Conservation (phyloP, 805 yeast genomes). For the Candida loeiensis region DNA sequence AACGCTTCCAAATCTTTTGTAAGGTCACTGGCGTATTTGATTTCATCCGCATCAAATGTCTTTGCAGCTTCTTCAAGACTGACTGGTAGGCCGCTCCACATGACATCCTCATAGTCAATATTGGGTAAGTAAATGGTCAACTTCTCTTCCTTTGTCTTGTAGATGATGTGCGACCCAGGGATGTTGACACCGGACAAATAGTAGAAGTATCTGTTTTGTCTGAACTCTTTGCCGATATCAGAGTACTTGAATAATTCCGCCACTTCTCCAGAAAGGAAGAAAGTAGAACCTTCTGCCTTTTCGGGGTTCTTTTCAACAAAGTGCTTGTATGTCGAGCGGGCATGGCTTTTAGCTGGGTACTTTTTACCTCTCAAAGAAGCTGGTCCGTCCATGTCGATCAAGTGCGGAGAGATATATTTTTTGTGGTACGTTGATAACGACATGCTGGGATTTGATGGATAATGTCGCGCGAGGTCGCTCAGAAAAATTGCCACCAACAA, state of each 20-base stretch:
- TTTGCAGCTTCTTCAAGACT: constrained; percentile 58
- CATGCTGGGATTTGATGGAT: neutral
- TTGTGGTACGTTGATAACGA: neutral
- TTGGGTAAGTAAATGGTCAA: constrained; percentile 77
- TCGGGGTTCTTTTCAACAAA: constrained; percentile 24
- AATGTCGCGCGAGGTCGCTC: neutral
- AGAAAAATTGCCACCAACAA: constrained; percentile 4
- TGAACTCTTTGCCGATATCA: constrained; percentile 72
- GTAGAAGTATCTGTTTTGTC: constrained; percentile 89
- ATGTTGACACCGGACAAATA: constrained; percentile 81
- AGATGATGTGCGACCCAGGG: constrained; percentile 72
- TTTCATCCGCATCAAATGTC: constrained; percentile 79
- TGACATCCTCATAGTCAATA: constrained; percentile 81
- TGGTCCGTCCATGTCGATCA: constrained; percentile 10
- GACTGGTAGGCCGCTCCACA: constrained; percentile 95
- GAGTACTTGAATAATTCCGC: constrained; percentile 64
- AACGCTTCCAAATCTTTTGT: constrained; percentile 28
- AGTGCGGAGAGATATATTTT: neutral
- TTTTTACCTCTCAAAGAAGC: constrained; percentile 35
- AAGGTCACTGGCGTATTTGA: constrained; percentile 57
- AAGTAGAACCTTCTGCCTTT: constrained; percentile 22
- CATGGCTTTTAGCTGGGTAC: constrained; percentile 85
- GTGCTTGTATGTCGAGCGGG: constrained; percentile 47
- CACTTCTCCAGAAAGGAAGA: constrained; percentile 61
- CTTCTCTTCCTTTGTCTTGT: constrained; percentile 48